Conservation (phyloP, 176 grass and related monocot species). For the Ensete ventricosum region DNA sequence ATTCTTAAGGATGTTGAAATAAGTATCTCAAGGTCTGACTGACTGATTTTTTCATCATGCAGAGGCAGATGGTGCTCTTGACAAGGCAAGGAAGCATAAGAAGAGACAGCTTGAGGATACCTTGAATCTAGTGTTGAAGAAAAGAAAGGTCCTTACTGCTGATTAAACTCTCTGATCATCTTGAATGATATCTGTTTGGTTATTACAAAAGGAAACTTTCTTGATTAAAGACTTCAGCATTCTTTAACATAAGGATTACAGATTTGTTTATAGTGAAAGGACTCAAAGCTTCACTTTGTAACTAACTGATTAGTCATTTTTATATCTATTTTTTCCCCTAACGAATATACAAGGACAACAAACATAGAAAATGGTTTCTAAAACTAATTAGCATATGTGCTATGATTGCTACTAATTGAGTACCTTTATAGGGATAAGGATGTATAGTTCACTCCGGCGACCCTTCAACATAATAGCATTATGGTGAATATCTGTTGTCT, state of each 20-base stretch:
- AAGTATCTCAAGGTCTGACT: constrained; percentile 8
- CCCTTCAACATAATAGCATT: too few relatives aligned
- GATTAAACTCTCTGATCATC: background rate
- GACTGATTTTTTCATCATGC: constrained; percentile 12
- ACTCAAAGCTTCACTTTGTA: too few relatives aligned
- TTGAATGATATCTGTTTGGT: too few relatives aligned
- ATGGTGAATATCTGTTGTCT: too few relatives aligned
- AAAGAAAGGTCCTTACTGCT: constrained; percentile 47
- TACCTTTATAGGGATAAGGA: background rate
- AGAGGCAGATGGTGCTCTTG: constrained; percentile 97
- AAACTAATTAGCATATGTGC: background rate
- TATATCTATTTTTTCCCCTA: too few relatives aligned
- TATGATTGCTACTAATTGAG: background rate
- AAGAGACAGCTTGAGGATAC: constrained; percentile 85
- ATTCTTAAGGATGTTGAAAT: background rate
- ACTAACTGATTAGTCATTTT: too few relatives aligned
- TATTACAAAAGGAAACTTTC: too few relatives aligned
- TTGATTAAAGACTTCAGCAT: too few relatives aligned
- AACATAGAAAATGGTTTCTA: background rate
- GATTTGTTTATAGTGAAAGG: too few relatives aligned
- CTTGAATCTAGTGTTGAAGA: constrained; percentile 17
- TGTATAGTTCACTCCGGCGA: too few relatives aligned
- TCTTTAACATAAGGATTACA: too few relatives aligned
- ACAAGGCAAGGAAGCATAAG: constrained; percentile 99
- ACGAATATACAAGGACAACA: background rate